These are phyloP conservation scores for Leccinum variicolor DNA, from an alignment of 768 basidiomycete species.

Conservation along the genomic window DNA sequence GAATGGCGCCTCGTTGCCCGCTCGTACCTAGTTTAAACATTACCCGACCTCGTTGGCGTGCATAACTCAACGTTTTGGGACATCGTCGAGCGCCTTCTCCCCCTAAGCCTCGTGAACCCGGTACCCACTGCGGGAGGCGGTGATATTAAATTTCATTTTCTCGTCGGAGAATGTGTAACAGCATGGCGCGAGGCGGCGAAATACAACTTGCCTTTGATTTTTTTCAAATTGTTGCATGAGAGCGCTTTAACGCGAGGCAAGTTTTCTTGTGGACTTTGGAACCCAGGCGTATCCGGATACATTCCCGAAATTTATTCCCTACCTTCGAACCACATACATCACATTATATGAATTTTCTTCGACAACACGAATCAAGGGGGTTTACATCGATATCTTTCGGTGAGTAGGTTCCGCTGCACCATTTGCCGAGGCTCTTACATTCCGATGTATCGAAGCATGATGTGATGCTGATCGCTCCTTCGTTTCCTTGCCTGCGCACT, in stretches of 20 bases:
- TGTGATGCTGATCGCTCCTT: background rate
- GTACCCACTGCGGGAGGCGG: conserved; percentile 1
- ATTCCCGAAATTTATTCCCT: background rate
- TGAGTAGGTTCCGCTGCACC: background rate
- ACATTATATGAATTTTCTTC: background rate
- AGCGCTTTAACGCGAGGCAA: background rate
- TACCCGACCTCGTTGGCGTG: background rate
- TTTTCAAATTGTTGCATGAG: conserved; percentile 1
- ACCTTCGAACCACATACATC: background rate
- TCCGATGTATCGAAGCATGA: background rate
- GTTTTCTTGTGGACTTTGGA: background rate
- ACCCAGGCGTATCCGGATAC: background rate
- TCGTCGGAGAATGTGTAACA: background rate
- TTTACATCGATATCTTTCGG: background rate
- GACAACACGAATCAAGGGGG: background rate
- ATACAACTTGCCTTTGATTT: conserved; percentile 8
- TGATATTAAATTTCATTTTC: conserved; percentile 2
- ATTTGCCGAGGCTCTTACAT: background rate
- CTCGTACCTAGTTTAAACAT: conserved; percentile 7
- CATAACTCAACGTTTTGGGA: background rate
- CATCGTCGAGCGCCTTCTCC: background rate
- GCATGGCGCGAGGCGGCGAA: conserved; percentile 9
- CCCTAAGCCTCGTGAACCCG: background rate
- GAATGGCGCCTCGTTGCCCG: conserved; percentile 6
- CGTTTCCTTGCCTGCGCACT: background rate